phyloP scores from a whole-genome alignment of 2,329 filamentous ascomycete species.

The Aspergillus intermedius region DNA sequence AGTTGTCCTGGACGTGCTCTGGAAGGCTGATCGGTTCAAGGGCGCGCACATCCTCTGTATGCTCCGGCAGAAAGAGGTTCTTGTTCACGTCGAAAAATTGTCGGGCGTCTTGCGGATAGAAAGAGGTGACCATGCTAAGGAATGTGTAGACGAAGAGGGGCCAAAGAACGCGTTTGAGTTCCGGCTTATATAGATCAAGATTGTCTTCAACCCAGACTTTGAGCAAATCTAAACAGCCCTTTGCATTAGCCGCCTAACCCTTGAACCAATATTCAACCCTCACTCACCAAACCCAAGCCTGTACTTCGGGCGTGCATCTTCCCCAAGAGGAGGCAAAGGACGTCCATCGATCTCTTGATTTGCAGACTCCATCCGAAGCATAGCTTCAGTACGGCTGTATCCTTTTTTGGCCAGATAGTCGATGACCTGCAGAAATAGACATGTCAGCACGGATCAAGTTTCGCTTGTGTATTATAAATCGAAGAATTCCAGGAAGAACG shows the following conservation, averaged over 20 bases:
- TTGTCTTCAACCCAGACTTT: conserved; percentile 84
- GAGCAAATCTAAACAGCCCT: conserved; percentile 50
- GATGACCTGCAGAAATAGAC: conserved; percentile 58
- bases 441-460: neutral
- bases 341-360: conserved; percentile 75
- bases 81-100: conserved; percentile 66
- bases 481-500: conserved; percentile 29
- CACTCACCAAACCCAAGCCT: conserved; percentile 58
- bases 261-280: neutral
- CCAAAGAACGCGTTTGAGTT: conserved; percentile 83
- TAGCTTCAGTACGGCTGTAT: conserved; percentile 85
- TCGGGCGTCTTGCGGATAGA: conserved; percentile 65
- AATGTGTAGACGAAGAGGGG: conserved; percentile 92
- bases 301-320: conserved; percentile 75
- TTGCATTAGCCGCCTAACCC: conserved; percentile 1
- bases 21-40: conserved; percentile 70
- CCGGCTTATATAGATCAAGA: conserved; percentile 92
- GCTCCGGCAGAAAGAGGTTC: conserved; percentile 65
- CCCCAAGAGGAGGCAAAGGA: conserved; percentile 59
- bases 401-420: conserved; percentile 95
- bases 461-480: neutral
- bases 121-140: conserved; percentile 67
- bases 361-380: conserved; percentile 83
- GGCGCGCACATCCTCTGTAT: conserved; percentile 70
- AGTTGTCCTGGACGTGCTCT: conserved; percentile 70